Evolutionary conservation across 2,329 filamentous ascomycete species (phyloP).

Genomic region (Trichoderma endophyticum): DNA sequence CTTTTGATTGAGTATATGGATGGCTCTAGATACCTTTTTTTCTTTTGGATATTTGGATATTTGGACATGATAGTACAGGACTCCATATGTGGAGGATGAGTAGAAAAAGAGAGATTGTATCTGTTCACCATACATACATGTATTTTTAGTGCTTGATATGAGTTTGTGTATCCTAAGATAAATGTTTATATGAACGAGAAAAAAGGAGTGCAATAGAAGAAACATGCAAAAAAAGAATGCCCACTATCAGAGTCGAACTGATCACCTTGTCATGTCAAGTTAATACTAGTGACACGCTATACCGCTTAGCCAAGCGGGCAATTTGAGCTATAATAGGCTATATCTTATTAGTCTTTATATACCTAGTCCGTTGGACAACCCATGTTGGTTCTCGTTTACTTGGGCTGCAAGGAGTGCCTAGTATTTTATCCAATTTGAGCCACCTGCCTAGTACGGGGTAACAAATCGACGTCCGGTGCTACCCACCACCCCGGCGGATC

Average conservation of each 20-base stretch:
- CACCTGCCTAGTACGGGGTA: not conserved
- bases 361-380: rapidly evolving
- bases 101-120: not conserved
- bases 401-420: not conserved
- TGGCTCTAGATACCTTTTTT: not conserved
- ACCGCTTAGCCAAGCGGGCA: constrained; percentile 20
- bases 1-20: not conserved
- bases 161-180: not conserved
- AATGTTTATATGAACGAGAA: no score
- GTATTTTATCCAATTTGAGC: not conserved
- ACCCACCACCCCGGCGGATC: not conserved
- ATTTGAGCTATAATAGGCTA: not conserved
- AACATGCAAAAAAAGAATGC: constrained; percentile 1
- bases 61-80: not conserved
- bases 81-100: not conserved
- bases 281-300: constrained; percentile 20
- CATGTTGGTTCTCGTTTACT: not conserved
- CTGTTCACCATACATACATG: not conserved
- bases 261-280: constrained; percentile 21
- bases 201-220: not conserved
- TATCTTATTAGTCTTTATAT: not conserved
- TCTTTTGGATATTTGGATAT: not conserved
- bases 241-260: constrained; percentile 21
- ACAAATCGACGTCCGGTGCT: not conserved
- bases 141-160: not conserved